Evolutionary conservation across 495 filamentous ascomycete species (phyloP), one percentile per base, ranked within the genome.

Genomic region (Neurospora sp.): DNA sequence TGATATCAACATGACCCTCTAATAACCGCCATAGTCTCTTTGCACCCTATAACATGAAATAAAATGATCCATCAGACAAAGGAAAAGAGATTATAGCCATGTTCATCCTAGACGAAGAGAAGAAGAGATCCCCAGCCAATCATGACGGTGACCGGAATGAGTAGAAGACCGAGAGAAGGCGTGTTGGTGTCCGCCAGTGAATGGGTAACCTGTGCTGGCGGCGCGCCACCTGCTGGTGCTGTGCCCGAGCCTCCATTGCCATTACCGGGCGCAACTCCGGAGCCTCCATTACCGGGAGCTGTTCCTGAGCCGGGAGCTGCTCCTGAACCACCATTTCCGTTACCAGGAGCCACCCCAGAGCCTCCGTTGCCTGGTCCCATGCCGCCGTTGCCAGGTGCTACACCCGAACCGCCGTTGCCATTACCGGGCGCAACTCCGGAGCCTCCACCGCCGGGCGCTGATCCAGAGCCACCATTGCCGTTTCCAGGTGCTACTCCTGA

Each of bases 141-240:
- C 53, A 65, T 65, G 53, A 18, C 27, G 7, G 53, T 65, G 53
- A 65, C 14, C 31, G 72, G 40, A 18, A 75, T 72, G 70, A 42
- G 69, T 7, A 74, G 61, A 45, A 77, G 31, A 3, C 37, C 9
- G 38, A 69, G 22, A 53, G 74, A 72, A 40, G 76, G 74, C 42
- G 59, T 44, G 70, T 45, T 72, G 59, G 41, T 73, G 16, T 69
- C 48, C 41, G 76, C 72, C 31, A 40, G 27, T 16, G 76, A 75
- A 69, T 35, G 70, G 2, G 76, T 77, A 10, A 77, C 72, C 44
- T 77, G 76, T 71, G 76, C 72, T 59, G 76, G 76, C 20, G 68
- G 53, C 8, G 35, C 41, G 20, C 72, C 38, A 37, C 42, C 59
- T 68, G 73, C 35, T 42, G 74, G 39, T 22, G 75, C 42, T 18